Percentiles rank a stretch among this genome's conserved stretches.
Evolutionary conservation across 2,329 filamentous ascomycete species (phyloP).

Genomic region (Teratosphaeria gauchensis): DNA sequence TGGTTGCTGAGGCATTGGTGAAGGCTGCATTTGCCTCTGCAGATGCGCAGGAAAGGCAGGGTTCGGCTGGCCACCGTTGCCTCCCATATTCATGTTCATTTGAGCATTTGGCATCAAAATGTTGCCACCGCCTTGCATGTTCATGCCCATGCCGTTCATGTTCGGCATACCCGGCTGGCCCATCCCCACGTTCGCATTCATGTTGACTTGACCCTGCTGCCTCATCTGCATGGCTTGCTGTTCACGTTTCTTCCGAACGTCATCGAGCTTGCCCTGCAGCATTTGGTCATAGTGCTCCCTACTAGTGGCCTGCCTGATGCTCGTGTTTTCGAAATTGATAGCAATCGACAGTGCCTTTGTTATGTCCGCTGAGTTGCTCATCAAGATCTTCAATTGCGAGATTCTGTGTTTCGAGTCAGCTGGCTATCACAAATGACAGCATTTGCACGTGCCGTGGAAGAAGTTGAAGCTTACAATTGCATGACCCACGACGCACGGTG

Average conservation of each 20-base stretch:
- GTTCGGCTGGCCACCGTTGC: constrained; percentile 9
- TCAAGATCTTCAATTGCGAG: not conserved
- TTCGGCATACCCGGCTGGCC: constrained; percentile 9
- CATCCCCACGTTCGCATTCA: constrained; percentile 25
- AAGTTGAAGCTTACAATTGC: constrained; percentile 21
- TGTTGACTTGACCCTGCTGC: constrained; percentile 1
- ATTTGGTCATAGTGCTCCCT: constrained; percentile 19
- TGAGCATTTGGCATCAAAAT: constrained; percentile 16
- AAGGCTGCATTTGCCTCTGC: constrained; percentile 20
- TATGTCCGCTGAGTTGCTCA: constrained; percentile 1
- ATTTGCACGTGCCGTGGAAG: not conserved
- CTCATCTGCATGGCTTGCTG: constrained; percentile 5
- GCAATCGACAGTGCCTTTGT: constrained; percentile 18
- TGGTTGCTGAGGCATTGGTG: constrained; percentile 12
- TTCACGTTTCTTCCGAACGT: constrained; percentile 16
- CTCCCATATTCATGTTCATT: constrained; percentile 7
- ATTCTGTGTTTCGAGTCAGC: constrained; percentile 4
- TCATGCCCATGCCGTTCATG: constrained; percentile 16
- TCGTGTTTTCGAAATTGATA: constrained; percentile 16
- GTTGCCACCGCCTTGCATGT: constrained; percentile 8
- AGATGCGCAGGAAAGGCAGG: constrained; percentile 16
- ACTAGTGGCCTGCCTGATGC: constrained; percentile 14
- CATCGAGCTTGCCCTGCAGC: constrained; percentile 18
- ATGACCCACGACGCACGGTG: constrained; percentile 21
- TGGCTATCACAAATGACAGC: not conserved